A percentile compares a stretch with the other conserved stretches of the same genome.
Conservation (phyloP, 2,329 filamentous ascomycete species). For the Gaeumannomyces tritici region DNA sequence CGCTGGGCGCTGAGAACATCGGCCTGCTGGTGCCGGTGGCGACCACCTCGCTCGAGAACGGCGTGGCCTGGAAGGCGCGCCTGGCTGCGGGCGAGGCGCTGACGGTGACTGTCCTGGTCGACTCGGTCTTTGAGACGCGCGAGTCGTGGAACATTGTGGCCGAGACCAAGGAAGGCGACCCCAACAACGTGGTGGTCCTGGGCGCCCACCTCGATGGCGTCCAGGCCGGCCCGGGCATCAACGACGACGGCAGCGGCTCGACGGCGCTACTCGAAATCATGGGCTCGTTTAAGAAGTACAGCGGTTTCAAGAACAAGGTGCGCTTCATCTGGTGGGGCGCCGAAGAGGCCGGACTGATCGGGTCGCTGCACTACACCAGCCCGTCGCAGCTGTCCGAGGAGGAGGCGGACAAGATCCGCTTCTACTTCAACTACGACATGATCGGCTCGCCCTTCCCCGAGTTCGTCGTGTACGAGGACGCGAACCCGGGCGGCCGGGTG, state of each 20-base stretch:
- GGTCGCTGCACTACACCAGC: constrained; percentile 34
- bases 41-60: constrained; percentile 17
- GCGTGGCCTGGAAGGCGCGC: constrained; percentile 16
- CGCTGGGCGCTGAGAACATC: constrained; percentile 28
- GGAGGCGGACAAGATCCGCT: constrained; percentile 36
- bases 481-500: constrained; percentile 22
- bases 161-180: constrained; percentile 33
- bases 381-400: constrained; percentile 35
- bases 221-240: constrained; percentile 50
- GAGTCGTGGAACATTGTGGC: constrained; percentile 34
- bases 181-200: constrained; percentile 29
- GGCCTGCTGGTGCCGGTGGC: constrained; percentile 14
- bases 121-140: constrained; percentile 26
- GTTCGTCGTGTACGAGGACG: constrained; percentile 41
- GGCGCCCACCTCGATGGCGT: constrained; percentile 34
- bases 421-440: constrained; percentile 51
- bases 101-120: constrained; percentile 21
- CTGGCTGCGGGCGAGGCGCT: constrained; percentile 21
- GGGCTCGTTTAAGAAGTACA: constrained; percentile 46
- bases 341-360: constrained; percentile 47
- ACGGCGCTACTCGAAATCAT: constrained; percentile 51
- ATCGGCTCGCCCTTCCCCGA: constrained; percentile 43
- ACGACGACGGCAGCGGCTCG: constrained; percentile 55
- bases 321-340: constrained; percentile 55
- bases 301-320: constrained; percentile 36